phyloP scores from a whole-genome alignment of 2,329 filamentous ascomycete species.

The Curvularia hawaiiensis region DNA sequence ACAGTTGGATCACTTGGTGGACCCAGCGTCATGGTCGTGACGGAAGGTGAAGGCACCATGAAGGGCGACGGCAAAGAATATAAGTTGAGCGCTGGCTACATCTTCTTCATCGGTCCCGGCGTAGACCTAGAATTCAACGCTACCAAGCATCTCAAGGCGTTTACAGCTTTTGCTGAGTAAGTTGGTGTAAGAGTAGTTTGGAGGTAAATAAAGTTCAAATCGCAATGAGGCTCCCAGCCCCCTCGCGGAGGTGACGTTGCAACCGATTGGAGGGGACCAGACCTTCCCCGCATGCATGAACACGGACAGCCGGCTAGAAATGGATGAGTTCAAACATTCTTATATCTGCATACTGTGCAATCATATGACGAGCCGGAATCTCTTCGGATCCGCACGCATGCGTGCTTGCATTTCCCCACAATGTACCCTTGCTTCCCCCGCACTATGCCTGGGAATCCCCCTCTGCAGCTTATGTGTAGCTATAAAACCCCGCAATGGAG shows the following conservation, averaged over 20 bases:
- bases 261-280: constrained; percentile 25
- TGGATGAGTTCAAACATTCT: background rate
- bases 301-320: background rate
- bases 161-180: constrained; percentile 55
- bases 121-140: constrained; percentile 55
- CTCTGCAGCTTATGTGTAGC: constrained; percentile 19
- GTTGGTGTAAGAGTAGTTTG: background rate
- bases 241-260: constrained; percentile 15
- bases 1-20: constrained; percentile 61
- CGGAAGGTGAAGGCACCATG: constrained; percentile 63
- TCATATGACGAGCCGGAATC: constrained; percentile 5
- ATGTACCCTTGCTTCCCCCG: constrained; percentile 36
- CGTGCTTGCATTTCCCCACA: constrained; percentile 25
- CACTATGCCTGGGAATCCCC: constrained; percentile 24
- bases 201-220: background rate
- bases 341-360: constrained; percentile 5
- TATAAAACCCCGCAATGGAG: constrained; percentile 33
- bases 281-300: constrained; percentile 21
- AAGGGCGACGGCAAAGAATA: constrained; percentile 58
- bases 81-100: constrained; percentile 64
- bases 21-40: constrained; percentile 68
- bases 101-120: constrained; percentile 70
- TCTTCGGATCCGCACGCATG: constrained; percentile 34
- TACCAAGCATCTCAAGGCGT: constrained; percentile 53
- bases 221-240: constrained; percentile 17